Base-by-base conservation (phyloP, 2,329 filamentous ascomycete genomes). In the Coccinonectria pachysandricola region DNA sequence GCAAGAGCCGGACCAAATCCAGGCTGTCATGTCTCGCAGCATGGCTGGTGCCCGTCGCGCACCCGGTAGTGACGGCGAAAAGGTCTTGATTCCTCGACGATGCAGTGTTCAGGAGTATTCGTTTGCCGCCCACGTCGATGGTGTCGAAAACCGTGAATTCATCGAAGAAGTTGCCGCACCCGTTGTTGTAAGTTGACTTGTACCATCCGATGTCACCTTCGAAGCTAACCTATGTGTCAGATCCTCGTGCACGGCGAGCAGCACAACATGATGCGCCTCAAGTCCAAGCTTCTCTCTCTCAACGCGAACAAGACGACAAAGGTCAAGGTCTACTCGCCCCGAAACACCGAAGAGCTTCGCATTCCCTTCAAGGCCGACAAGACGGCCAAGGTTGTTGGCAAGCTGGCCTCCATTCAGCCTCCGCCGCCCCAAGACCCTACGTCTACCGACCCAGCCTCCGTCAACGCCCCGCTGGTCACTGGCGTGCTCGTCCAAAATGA, bases 341-440 rank as follows among this genome's bases (percentile, higher is more conserved):
- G 83, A 27, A 98, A 98, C 52, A 94, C 87, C 53, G 88, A 96
- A 47, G 87, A 94, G 53, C 70, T 98, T 13, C 76, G 83, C 23
- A 95, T 98, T 31, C 87, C 91, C 1, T 98, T 96, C 68, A 86
- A 83, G 49, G 80, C 84, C 26, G 88, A 96, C 55, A 98, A 98
- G 53, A 74, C 86, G 15, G 91, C 87, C 41, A 94, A 94, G 54
- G 91, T 98, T 0, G 91, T 98, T 6, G 91, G 91, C 40, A 88
- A 87, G 52, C 71, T 98, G 8, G 91, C 91, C 6, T 73, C 85
- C 16, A 76, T 88, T 24, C 69, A 79, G 3, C 83, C 83, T 3
- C 80, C 83, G 3, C n/a, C n/a, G n/a, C n/a, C n/a, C n/a, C 53
- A 54, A 10, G 54, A 48, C 26, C 27, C 33, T 2, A 13, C 22